Evolutionary conservation across 331 rosid genomes (phyloP), one percentile per base, ranked within the genome.

Genomic region (Acacia pycnantha): DNA sequence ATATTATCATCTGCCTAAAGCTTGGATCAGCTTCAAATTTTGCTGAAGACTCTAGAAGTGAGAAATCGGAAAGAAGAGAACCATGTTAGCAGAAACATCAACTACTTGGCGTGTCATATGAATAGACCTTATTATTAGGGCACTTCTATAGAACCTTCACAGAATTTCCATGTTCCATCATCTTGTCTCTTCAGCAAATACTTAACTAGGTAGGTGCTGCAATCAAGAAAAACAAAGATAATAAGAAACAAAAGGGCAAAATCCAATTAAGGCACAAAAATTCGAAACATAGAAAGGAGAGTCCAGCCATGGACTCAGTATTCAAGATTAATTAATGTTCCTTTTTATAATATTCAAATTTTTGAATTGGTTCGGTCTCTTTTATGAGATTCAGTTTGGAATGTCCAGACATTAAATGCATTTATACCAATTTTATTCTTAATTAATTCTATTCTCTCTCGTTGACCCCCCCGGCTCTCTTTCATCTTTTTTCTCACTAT

Each of bases 101-200:
- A 85, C 79, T 81, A 70, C 75, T 35, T 67, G 77, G 68, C 73
- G 77, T 85, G 84, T 84, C 77, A 81, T 46, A 61, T 65, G 47
- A 67, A 76, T 44, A 79, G 79, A 68, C 6, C 50, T 67, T 40
- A 31, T 53, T 43, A 73, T 90, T 81, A 86, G 80, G 90, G 87
- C 44, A 85, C 81, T 82, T 83, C 90, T 58, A 94, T 81, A 64
- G 92, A 87, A 64, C 90, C 90, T 89, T 91, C 93, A 84, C 93
- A 92, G 85, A 96, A 96, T 86, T 90, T 94, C 99, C 99, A 96
- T 22, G 97, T 86, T 64, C 98, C 98, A 87, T 92, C 95, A 31
- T 86, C 91, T 83, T 89, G 97, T 85, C 86, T 90, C 89, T 82
- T 92, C 54, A 94, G 86, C 79, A 89, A 82, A 88, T 96, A 96